phyloP scores from a whole-genome alignment of 1,284 basidiomycete genomes.

The Ceratorhiza oryzae-sativae region DNA sequence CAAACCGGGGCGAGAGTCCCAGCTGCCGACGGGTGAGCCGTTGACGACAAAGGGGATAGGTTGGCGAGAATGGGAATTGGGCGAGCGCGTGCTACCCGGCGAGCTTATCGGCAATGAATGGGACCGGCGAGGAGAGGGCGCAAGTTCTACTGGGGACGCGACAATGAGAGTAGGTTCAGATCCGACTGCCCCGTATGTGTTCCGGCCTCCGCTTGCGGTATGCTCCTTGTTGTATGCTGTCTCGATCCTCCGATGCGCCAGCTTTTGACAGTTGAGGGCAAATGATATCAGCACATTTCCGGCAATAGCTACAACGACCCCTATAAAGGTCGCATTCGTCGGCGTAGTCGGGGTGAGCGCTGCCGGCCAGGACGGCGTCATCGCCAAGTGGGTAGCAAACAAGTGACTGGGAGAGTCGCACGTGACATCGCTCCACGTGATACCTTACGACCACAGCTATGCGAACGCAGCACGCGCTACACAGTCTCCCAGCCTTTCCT shows the following conservation, averaged over 20 bases:
- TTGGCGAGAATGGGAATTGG: not conserved
- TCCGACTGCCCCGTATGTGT: conserved; percentile 32
- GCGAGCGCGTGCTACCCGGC: conserved; percentile 3
- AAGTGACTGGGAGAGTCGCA: not conserved
- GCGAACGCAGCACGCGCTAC: conserved; percentile 79
- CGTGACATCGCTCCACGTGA: conserved; percentile 26
- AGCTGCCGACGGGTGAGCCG: conserved; percentile 11
- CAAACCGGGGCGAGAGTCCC: conserved; percentile 5
- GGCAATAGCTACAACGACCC: conserved; percentile 81
- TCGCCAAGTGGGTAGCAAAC: not conserved
- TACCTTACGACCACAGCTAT: conserved; percentile 56
- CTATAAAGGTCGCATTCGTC: conserved; percentile 65
- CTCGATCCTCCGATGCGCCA: conserved; percentile 82
- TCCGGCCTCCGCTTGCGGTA: conserved; percentile 42
- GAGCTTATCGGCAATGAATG: conserved; percentile 18
- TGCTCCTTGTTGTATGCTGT: conserved; percentile 37
- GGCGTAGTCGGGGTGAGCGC: conserved; percentile 45
- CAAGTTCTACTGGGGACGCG: conserved; percentile 15
- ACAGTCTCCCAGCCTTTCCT: conserved; percentile 78
- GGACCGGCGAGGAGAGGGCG: not conserved
- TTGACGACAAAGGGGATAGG: conserved; percentile 27
- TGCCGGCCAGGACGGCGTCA: conserved; percentile 7
- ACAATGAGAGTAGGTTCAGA: conserved; percentile 34
- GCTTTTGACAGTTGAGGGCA: conserved; percentile 90
- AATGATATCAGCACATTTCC: conserved; percentile 91